Evolutionary conservation across 306 rosid species (phyloP).

Genomic region (Herpetospermum pedunculosum): DNA sequence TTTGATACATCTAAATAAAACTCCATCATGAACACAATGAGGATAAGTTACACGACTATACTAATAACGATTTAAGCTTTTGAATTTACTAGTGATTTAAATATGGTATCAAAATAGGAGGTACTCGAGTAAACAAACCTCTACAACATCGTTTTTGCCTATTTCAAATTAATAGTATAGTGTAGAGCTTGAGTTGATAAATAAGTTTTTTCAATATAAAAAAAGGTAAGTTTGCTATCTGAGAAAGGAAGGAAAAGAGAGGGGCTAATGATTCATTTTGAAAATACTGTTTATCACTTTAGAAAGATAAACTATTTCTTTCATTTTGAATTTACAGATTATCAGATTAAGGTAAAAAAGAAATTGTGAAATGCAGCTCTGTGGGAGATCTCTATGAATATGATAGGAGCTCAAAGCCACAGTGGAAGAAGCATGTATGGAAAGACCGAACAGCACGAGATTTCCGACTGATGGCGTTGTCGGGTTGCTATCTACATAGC

Average conservation of each 20-base stretch:
- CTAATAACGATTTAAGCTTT: neutral
- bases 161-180: neutral
- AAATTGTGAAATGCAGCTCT: slow-evolving; percentile 44
- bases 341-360: slow-evolving; percentile 9
- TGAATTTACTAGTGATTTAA: neutral
- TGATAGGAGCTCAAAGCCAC: slow-evolving; percentile 66
- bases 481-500: slow-evolving; percentile 44
- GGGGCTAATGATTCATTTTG: neutral
- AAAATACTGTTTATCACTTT: neutral
- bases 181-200: no score
- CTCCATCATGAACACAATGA: neutral
- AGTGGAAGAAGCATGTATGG: slow-evolving; percentile 88
- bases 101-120: neutral
- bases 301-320: neutral
- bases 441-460: slow-evolving; percentile 32
- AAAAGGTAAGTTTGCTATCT: no score
- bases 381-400: slow-evolving; percentile 78
- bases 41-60: neutral
- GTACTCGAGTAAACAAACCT: neutral
- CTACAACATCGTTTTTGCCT: neutral
- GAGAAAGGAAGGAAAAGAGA: neutral
- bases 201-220: no score
- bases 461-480: slow-evolving; percentile 38
- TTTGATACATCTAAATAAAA: neutral
- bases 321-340: slow-evolving; percentile 14